Evolutionary conservation across 495 filamentous ascomycete species (phyloP), one percentile per base, ranked within the genome.

Genomic region (Penicillium chermesinum): DNA sequence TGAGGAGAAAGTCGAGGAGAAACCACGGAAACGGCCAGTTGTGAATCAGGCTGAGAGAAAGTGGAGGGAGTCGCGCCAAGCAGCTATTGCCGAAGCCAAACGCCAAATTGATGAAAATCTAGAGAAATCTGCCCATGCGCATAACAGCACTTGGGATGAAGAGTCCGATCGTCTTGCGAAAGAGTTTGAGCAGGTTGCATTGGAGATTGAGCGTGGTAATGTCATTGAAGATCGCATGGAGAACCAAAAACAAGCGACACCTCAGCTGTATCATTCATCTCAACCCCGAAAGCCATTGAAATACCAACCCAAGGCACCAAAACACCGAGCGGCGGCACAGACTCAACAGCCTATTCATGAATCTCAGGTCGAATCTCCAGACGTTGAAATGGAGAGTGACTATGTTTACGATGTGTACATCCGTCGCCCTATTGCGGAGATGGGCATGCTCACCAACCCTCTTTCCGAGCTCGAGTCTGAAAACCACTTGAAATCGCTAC

Each of bases 371-470:
- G 21, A 34, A 43, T 18, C 30, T 19, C 10, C 64, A 16, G 60
- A 57, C 7, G 67, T n/a, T n/a, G n/a, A 73, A 13, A 67, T 63
- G 30, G 79, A 83, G 8, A 64, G 53, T n/a, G 76, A 80, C 37
- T 86, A 78, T 58, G 79, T 84, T 38, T 81, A 82, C 59, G 82
- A 86, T 54, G 81, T 75, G 7, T 86, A 82, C 54, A 69, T 84
- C 15, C 75, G 76, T 9, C 61, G 61, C 13, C 72, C 69, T 14
- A 39, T 75, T n/a, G 55, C 63, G 1, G 59, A 65, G 14, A 52
- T 34, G 7, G 60, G 57, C 10, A 53, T 50, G 45, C 51, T 69
- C 38, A 58, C 54, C 34, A 67, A 73, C 51, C 67, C 65, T 1
- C 47, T 71, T 13, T 48, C 56, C 14, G 59, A 66, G 21, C 32